Evolutionary conservation across 805 yeast species (phyloP).

Genomic region (Phaffomyces opuntiae): DNA sequence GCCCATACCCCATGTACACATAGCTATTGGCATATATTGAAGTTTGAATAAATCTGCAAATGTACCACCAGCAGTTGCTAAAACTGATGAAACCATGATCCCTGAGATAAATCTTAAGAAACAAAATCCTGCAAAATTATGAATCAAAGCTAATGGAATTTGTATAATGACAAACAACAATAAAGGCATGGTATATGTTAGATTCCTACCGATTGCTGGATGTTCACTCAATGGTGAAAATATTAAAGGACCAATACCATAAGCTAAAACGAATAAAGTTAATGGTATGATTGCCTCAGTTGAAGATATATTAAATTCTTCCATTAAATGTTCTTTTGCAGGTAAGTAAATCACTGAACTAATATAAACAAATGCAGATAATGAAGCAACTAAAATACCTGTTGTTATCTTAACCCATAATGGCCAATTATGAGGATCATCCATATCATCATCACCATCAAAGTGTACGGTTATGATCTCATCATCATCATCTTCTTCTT

Average conservation of each 20-base stretch:
- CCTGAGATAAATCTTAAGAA: constrained; percentile 49
- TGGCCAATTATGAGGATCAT: constrained; percentile 54
- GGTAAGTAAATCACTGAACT: constrained; percentile 54
- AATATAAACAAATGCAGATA: constrained; percentile 47
- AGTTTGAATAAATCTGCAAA: constrained; percentile 41
- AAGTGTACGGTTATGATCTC: background rate
- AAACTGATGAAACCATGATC: constrained; percentile 46
- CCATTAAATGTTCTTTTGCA: constrained; percentile 36
- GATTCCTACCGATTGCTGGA: constrained; percentile 45
- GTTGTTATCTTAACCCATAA: constrained; percentile 31
- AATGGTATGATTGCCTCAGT: constrained; percentile 45
- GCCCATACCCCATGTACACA: constrained; percentile 47
- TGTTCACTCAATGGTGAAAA: constrained; percentile 55
- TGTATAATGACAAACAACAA: constrained; percentile 44
- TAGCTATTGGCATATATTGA: constrained; percentile 37
- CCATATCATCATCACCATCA: constrained; percentile 35
- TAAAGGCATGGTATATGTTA: constrained; percentile 40
- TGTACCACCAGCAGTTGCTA: constrained; percentile 55
- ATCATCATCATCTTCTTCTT: background rate
- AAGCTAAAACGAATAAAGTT: constrained; percentile 50
- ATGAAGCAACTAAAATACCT: constrained; percentile 33
- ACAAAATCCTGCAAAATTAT: constrained; percentile 43
- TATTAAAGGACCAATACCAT: constrained; percentile 54
- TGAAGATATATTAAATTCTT: constrained; percentile 37
- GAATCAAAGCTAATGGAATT: constrained; percentile 46